A percentile compares a stretch with the other conserved stretches of the same genome.
Conservation (phyloP, 371 early-diverging fungal genomes). For the Mortierella sp. region DNA sequence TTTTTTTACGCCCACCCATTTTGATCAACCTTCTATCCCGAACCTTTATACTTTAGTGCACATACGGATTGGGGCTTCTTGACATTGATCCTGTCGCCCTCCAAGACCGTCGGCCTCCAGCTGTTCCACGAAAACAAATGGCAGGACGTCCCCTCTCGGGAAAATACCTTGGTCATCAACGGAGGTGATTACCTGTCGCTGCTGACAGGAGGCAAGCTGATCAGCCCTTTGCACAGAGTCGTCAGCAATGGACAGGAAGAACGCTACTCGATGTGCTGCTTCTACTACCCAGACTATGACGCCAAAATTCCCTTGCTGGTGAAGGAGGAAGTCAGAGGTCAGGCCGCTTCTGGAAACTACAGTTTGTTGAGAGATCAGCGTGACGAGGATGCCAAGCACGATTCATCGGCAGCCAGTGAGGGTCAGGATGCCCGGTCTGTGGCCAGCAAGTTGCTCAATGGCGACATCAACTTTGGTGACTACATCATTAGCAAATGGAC, state of each 20-base stretch:
- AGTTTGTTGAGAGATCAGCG: slow-evolving; percentile 52
- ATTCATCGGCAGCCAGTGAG: not conserved
- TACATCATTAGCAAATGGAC: slow-evolving; percentile 59
- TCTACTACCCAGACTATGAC: slow-evolving; percentile 56
- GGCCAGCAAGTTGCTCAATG: slow-evolving; percentile 44
- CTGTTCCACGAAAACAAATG: slow-evolving; percentile 58
- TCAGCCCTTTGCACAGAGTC: slow-evolving; percentile 69
- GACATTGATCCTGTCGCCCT: slow-evolving; percentile 64
- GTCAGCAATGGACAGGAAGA: slow-evolving; percentile 56
- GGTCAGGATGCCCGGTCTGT: slow-evolving; percentile 26
- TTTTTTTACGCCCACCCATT: not conserved
- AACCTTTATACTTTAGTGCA: slow-evolving; percentile 22
- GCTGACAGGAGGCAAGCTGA: slow-evolving; percentile 62
- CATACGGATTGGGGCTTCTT: slow-evolving; percentile 74
- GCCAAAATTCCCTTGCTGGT: slow-evolving; percentile 54
- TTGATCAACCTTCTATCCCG: not conserved
- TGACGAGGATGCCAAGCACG: slow-evolving; percentile 34
- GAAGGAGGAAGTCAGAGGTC: slow-evolving; percentile 40
- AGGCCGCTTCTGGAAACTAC: slow-evolving; percentile 50
- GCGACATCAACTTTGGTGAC: slow-evolving; percentile 58
- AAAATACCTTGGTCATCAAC: slow-evolving; percentile 65
- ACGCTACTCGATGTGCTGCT: slow-evolving; percentile 61
- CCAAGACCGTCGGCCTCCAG: slow-evolving; percentile 61
- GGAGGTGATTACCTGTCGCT: slow-evolving; percentile 71
- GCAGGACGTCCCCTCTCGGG: slow-evolving; percentile 63